These are phyloP conservation scores for Tieghemostelium lacteum DNA, from an alignment of 78 protist species.

Conservation along the genomic window DNA sequence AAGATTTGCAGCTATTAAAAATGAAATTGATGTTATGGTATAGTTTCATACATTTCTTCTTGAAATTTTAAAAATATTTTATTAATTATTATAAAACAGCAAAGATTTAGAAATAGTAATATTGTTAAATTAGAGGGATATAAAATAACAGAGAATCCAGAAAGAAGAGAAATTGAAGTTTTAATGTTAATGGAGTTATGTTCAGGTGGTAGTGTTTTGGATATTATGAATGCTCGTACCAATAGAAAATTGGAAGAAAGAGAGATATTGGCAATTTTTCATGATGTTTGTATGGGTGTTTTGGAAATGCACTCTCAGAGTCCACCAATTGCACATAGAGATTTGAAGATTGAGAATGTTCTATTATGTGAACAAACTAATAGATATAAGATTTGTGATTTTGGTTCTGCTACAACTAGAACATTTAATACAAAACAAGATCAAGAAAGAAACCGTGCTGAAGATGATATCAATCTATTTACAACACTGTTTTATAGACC, in stretches of 20 bases:
- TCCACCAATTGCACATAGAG: slow-evolving; percentile 85
- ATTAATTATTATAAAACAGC: not conserved
- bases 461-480: slow-evolving; percentile 72
- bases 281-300: slow-evolving; percentile 60
- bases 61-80: not conserved
- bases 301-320: slow-evolving; percentile 57
- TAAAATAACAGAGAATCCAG: slow-evolving; percentile 23
- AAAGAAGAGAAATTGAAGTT: slow-evolving; percentile 72
- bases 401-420: slow-evolving; percentile 70
- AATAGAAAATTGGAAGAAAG: slow-evolving; percentile 40
- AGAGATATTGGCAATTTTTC: slow-evolving; percentile 65
- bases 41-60: not conserved
- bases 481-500: slow-evolving; percentile 87
- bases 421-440: slow-evolving; percentile 25
- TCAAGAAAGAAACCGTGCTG: slow-evolving; percentile 36
- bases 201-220: slow-evolving; percentile 77
- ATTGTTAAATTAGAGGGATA: slow-evolving; percentile 47
- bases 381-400: slow-evolving; percentile 84
- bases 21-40: slow-evolving; percentile 74
- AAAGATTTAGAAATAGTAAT: slow-evolving; percentile 50
- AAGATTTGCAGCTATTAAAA: slow-evolving; percentile 23
- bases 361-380: slow-evolving; percentile 28
- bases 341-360: slow-evolving; percentile 81
- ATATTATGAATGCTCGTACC: slow-evolving; percentile 68
- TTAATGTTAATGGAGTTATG: slow-evolving; percentile 79